Conservation (phyloP, 257 asterid species). For the Solanum peruvianum region DNA sequence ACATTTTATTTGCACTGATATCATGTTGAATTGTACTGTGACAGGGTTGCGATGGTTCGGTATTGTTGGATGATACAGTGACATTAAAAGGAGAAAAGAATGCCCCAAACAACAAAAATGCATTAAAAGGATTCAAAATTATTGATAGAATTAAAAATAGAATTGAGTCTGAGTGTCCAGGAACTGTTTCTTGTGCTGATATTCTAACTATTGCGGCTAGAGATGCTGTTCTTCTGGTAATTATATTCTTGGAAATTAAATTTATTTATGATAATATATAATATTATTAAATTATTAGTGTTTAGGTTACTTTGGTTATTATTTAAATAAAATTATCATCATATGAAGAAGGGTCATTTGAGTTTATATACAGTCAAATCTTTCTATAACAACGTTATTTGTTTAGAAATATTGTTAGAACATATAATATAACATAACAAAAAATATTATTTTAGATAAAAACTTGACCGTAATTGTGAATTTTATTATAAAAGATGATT, state of each 20-base stretch:
- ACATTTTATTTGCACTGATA: fast-evolving
- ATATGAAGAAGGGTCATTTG: background rate
- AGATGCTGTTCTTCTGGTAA: slow-evolving; percentile 77
- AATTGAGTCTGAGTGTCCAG: slow-evolving; percentile 84
- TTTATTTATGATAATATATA: background rate
- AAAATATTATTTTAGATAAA: no score
- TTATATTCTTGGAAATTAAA: background rate
- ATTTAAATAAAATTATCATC: background rate
- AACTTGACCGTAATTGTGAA: no score
- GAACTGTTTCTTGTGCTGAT: slow-evolving; percentile 78
- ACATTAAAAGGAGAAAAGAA: slow-evolving; percentile 68
- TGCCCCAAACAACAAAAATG: slow-evolving; percentile 49
- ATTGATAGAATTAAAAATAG: slow-evolving; percentile 61
- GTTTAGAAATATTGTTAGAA: background rate
- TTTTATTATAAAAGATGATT: no score
- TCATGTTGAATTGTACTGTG: background rate
- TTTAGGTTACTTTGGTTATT: background rate
- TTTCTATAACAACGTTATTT: background rate
- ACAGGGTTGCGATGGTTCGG: slow-evolving; percentile 87
- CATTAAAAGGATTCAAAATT: slow-evolving; percentile 71
- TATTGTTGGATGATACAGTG: slow-evolving; percentile 65
- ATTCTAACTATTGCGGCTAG: slow-evolving; percentile 86
- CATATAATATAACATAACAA: no score
- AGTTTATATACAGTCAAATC: no score
- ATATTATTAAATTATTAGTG: background rate